Percentiles rank a stretch among this genome's conserved stretches.
Evolutionary conservation across 148 eudicot genomes (phyloP).

Genomic region (Silene conica): DNA sequence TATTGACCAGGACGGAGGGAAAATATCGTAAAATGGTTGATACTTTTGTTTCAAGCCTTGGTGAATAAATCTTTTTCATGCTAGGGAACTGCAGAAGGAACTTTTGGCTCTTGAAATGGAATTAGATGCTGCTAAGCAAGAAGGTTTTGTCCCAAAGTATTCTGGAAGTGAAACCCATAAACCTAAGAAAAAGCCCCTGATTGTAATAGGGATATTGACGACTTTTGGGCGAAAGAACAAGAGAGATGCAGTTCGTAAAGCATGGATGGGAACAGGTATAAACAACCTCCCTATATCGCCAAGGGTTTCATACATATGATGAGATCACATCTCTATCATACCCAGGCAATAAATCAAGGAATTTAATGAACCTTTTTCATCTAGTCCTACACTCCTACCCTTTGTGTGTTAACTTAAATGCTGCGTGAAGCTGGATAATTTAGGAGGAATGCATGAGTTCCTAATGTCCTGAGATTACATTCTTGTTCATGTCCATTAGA

Average conservation of each 20-base stretch:
- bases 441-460: not conserved
- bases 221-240: slow-evolving; percentile 70
- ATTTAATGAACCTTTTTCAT: not conserved
- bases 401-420: not conserved
- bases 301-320: slow-evolving; percentile 7
- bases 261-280: slow-evolving; percentile 90
- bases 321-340: not conserved
- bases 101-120: slow-evolving; percentile 73
- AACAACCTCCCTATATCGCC: slow-evolving; percentile 1
- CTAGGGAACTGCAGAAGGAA: slow-evolving; percentile 77
- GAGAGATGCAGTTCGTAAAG: slow-evolving; percentile 78
- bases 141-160: slow-evolving; percentile 55
- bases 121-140: slow-evolving; percentile 57
- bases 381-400: not conserved
- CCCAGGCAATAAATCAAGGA: not conserved
- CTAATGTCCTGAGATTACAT: not conserved
- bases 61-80: slow-evolving; percentile 18
- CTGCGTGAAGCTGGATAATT: not conserved
- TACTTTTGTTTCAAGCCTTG: slow-evolving; percentile 10
- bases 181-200: slow-evolving; percentile 49
- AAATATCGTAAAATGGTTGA: not conserved
- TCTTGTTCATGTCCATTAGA: too few relatives aligned
- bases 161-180: slow-evolving; percentile 30
- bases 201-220: slow-evolving; percentile 71
- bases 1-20: too few relatives aligned